Evolutionary conservation across 345 rosid genomes (phyloP).

Genomic region (Hibiscus trionum): DNA sequence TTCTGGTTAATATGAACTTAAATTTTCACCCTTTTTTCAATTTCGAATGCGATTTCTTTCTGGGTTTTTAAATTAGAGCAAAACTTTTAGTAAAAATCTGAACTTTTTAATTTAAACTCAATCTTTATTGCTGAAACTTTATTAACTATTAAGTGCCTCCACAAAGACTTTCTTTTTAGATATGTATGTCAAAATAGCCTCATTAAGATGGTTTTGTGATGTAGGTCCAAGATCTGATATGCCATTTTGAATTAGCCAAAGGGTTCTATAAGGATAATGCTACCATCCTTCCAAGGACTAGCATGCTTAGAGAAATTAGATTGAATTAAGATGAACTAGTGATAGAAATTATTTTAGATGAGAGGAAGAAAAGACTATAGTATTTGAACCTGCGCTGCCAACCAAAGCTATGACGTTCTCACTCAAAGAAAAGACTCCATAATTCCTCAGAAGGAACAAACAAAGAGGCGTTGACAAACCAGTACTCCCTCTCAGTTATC

Average conservation of each 20-base stretch:
- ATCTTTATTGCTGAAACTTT: no score
- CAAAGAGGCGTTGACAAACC: not conserved
- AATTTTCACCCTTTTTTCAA: not conserved
- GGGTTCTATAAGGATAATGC: conserved; percentile 57
- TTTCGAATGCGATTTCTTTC: not conserved
- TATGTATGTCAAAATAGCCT: not conserved
- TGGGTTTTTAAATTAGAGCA: not conserved
- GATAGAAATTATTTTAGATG: not conserved
- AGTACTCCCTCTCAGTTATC: no score
- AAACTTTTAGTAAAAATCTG: not conserved
- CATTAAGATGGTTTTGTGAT: conserved; percentile 10
- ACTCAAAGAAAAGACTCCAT: not conserved
- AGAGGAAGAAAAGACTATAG: no score
- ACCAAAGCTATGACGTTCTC: not conserved
- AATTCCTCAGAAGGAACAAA: conserved; percentile 3
- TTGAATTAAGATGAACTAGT: not conserved
- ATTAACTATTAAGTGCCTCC: no score
- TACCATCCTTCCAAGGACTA: conserved; percentile 48
- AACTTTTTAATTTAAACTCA: not conserved
- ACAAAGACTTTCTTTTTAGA: no score
- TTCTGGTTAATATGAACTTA: not conserved
- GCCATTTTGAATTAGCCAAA: conserved; percentile 61
- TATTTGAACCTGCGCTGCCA: not conserved
- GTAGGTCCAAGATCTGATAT: conserved; percentile 78
- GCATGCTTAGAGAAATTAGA: conserved; percentile 62